phyloP scores from a whole-genome alignment of 2,329 filamentous ascomycete genomes.

The Fusarium metavorans region DNA sequence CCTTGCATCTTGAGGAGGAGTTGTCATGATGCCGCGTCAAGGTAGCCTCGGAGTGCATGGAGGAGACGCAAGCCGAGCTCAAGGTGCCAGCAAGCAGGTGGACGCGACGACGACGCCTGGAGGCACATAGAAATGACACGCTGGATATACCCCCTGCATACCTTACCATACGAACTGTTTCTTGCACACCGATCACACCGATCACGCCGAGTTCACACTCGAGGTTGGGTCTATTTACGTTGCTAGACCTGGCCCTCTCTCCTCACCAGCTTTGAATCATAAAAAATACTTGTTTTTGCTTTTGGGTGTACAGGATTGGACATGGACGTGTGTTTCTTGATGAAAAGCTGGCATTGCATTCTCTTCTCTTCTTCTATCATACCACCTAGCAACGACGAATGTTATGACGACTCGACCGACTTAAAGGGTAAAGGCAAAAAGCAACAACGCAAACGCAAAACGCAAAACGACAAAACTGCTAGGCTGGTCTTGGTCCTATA shows the following conservation, averaged over 20 bases:
- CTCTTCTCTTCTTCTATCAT: conserved; percentile 11
- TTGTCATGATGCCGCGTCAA: conserved; percentile 38
- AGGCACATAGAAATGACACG: conserved; percentile 48
- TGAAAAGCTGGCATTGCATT: conserved; percentile 14
- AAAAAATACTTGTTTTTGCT: conserved; percentile 39
- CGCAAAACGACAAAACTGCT: conserved; percentile 16
- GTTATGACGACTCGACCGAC: not conserved
- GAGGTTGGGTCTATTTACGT: conserved; percentile 44
- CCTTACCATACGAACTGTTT: conserved; percentile 47
- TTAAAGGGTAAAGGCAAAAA: not conserved
- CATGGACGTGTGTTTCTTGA: conserved; percentile 10
- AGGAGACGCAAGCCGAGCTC: conserved; percentile 33
- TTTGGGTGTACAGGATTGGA: conserved; percentile 18
- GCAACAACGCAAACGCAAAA: conserved; percentile 2
- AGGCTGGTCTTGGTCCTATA: not conserved
- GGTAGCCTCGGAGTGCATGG: conserved; percentile 33
- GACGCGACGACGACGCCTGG: conserved; percentile 40
- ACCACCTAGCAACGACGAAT: conserved; percentile 3
- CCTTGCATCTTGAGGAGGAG: conserved; percentile 44
- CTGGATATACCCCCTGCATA: conserved; percentile 48
- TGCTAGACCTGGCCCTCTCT: conserved; percentile 41
- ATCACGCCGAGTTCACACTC: conserved; percentile 37
- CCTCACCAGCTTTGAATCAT: conserved; percentile 44
- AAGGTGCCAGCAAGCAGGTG: conserved; percentile 42
- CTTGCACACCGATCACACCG: conserved; percentile 23